These are phyloP conservation scores for Hypoxylon subgilvum DNA, from an alignment of 495 filamentous ascomycete genomes.

Conservation along the genomic window DNA sequence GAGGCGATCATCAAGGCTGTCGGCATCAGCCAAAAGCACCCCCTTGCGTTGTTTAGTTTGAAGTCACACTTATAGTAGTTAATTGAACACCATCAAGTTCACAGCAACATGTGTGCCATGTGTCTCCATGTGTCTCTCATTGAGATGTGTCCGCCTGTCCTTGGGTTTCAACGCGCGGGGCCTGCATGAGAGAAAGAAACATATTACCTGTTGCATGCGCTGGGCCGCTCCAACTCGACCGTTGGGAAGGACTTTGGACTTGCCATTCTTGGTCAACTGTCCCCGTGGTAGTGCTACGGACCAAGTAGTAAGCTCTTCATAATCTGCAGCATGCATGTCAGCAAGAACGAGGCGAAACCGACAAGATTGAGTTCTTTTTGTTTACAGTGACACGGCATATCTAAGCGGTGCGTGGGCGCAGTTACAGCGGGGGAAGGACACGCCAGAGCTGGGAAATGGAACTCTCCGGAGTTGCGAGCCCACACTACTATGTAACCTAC, in stretches of 20 bases:
- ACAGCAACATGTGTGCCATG: conserved; percentile 10
- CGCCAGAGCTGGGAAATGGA: neutral
- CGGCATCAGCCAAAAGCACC: conserved; percentile 12
- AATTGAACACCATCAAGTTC: conserved; percentile 35
- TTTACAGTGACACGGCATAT: conserved; percentile 1
- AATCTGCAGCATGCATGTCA: conserved; percentile 21
- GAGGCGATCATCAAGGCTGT: conserved; percentile 18
- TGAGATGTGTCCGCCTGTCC: no score
- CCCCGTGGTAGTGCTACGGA: conserved; percentile 7
- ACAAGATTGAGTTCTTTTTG: neutral
- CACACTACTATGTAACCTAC: no score
- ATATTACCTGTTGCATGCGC: conserved; percentile 30
- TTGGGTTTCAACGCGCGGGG: conserved; percentile 20
- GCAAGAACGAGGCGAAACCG: neutral
- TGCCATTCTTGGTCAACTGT: conserved; percentile 17
- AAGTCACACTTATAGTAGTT: conserved; percentile 28
- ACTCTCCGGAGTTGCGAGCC: conserved; percentile 13
- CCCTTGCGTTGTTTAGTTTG: conserved; percentile 36
- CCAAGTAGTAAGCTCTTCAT: conserved; percentile 13
- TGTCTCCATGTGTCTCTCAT: neutral
- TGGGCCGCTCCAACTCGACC: conserved; percentile 14
- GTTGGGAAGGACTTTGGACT: conserved; percentile 12
- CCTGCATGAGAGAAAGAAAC: conserved; percentile 23
- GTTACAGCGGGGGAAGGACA: neutral
- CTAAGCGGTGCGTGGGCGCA: neutral